Conservation (phyloP, 2,329 filamentous ascomycete genomes). For the Cladosporium cucumerinum region DNA sequence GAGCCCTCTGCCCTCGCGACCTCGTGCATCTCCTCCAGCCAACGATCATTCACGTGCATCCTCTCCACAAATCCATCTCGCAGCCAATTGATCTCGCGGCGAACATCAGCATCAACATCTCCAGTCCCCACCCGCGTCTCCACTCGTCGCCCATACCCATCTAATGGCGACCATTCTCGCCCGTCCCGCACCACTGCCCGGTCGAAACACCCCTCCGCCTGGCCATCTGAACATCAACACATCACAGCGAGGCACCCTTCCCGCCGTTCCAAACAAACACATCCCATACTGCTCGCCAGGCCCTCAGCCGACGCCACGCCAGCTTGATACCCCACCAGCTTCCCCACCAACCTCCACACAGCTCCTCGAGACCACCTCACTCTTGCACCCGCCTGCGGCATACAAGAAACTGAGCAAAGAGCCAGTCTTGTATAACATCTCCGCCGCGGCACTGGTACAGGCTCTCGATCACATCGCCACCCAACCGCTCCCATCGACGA, state of each 20-base stretch:
- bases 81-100: constrained; percentile 4
- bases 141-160: not conserved
- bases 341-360: constrained; percentile 61
- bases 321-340: constrained; percentile 48
- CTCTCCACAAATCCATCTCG: not conserved
- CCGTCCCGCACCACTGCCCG: constrained; percentile 13
- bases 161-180: constrained; percentile 24
- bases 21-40: not conserved
- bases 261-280: constrained; percentile 80
- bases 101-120: not conserved
- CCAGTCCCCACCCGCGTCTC: not conserved
- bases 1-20: not conserved
- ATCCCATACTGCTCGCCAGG: constrained; percentile 85
- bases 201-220: constrained; percentile 38
- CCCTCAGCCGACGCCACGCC: constrained; percentile 52
- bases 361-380: constrained; percentile 59
- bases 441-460: constrained; percentile 63
- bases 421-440: constrained; percentile 69
- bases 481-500: constrained; percentile 78
- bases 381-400: constrained; percentile 69
- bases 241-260: constrained; percentile 53
- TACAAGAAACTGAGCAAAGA: constrained; percentile 52
- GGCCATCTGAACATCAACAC: constrained; percentile 58
- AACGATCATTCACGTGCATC: not conserved
- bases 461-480: constrained; percentile 73